These are phyloP conservation scores for Blastobotrys aristatus DNA, from an alignment of 1,139 yeast genomes.

Conservation along the genomic window DNA sequence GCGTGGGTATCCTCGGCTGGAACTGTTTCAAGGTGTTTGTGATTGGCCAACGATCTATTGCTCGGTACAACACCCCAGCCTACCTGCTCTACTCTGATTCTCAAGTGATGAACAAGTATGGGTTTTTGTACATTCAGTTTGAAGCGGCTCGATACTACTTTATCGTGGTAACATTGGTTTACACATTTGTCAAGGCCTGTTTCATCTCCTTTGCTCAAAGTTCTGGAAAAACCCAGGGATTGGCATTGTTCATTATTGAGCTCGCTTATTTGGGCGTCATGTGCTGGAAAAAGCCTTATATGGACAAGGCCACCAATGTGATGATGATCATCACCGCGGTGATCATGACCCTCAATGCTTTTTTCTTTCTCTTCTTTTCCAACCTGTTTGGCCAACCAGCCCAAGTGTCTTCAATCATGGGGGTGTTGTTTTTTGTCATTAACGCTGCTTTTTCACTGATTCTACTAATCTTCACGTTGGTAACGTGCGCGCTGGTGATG, in stretches of 20 bases:
- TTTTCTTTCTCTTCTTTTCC: slow-evolving; percentile 86
- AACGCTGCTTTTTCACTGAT: slow-evolving; percentile 87
- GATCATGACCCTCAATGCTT: slow-evolving; percentile 71
- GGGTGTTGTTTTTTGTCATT: slow-evolving; percentile 77
- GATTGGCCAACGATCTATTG: slow-evolving; percentile 66
- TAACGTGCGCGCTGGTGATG: slow-evolving; percentile 77
- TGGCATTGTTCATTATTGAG: slow-evolving; percentile 73
- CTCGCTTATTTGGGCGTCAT: slow-evolving; percentile 57
- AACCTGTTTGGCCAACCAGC: slow-evolving; percentile 80
- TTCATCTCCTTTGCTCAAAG: slow-evolving; percentile 82
- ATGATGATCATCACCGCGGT: slow-evolving; percentile 81
- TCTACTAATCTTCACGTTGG: slow-evolving; percentile 68
- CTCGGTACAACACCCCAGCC: slow-evolving; percentile 81
- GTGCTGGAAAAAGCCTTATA: slow-evolving; percentile 74
- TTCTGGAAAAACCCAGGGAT: slow-evolving; percentile 75
- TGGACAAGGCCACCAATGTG: slow-evolving; percentile 89
- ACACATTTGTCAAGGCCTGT: slow-evolving; percentile 67
- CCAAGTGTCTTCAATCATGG: slow-evolving; percentile 88
- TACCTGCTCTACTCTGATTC: slow-evolving; percentile 82
- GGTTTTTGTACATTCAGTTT: slow-evolving; percentile 86
- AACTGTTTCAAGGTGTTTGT: slow-evolving; percentile 66
- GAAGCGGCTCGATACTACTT: slow-evolving; percentile 82
- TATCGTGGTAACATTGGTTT: slow-evolving; percentile 56
- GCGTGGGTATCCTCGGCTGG: slow-evolving; percentile 57
- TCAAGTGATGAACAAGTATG: slow-evolving; percentile 74